phyloP scores from a whole-genome alignment of 257 asterid genomes.

The Cruciata laevipes region DNA sequence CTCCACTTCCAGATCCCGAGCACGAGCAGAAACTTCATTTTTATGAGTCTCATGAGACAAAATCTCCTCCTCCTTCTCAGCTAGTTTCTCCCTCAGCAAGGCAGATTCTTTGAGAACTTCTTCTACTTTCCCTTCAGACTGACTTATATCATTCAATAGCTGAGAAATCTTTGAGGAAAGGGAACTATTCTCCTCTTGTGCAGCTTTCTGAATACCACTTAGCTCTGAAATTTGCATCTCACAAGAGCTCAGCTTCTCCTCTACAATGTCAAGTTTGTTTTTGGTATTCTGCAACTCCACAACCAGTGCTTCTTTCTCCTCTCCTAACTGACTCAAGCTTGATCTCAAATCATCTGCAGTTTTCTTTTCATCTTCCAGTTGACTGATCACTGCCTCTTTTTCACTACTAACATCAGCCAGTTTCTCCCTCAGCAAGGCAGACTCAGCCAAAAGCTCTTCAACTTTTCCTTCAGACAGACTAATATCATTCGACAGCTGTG shows the following conservation, averaged over 20 bases:
- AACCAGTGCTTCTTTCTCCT: constrained; percentile 37
- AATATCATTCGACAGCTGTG: not conserved
- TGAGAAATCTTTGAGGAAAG: constrained; percentile 18
- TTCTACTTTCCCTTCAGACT: not conserved
- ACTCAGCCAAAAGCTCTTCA: not conserved
- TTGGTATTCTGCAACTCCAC: constrained; percentile 39
- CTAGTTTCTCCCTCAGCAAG: not conserved
- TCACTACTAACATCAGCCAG: constrained; percentile 25
- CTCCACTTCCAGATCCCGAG: constrained; percentile 63
- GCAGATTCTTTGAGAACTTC: not conserved
- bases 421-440: not conserved
- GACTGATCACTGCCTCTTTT: constrained; percentile 31
- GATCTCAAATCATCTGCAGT: constrained; percentile 35
- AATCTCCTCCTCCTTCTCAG: constrained; percentile 56
- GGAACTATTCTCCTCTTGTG: constrained; percentile 31
- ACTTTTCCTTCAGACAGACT: not conserved
- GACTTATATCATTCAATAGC: not conserved
- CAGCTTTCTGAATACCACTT: not conserved
- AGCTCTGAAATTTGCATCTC: constrained; percentile 29
- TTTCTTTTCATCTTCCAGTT: constrained; percentile 38
- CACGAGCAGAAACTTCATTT: constrained; percentile 43
- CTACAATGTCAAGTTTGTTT: constrained; percentile 18
- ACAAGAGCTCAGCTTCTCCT: constrained; percentile 37
- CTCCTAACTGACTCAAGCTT: constrained; percentile 24
- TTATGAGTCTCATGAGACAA: constrained; percentile 61